Percentiles rank a stretch among this genome's conserved stretches.
These are phyloP conservation scores for Diaporthe citrichinensis DNA, from an alignment of 2,329 filamentous ascomycete species.

Conservation along the genomic window DNA sequence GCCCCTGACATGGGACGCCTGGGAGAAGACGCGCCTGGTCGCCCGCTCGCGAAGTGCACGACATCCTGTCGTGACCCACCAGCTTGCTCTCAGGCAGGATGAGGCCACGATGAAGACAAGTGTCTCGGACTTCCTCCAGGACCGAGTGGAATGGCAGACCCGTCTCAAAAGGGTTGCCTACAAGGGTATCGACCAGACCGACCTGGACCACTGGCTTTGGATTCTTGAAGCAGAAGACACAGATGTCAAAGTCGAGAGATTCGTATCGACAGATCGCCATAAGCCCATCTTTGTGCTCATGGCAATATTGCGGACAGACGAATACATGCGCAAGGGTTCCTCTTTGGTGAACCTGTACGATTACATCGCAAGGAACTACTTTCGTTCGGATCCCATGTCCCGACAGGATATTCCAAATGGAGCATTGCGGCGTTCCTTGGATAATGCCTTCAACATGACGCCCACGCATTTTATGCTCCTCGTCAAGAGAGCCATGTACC, in stretches of 20 bases:
- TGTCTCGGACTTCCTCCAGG: constrained; percentile 44
- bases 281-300: constrained; percentile 58
- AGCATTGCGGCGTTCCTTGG: constrained; percentile 42
- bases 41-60: constrained; percentile 46
- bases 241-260: constrained; percentile 54
- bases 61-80: constrained; percentile 46
- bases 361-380: constrained; percentile 50
- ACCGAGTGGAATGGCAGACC: constrained; percentile 49
- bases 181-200: constrained; percentile 51
- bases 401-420: constrained; percentile 38
- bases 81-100: constrained; percentile 45
- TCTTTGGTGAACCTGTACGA: constrained; percentile 52
- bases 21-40: constrained; percentile 34
- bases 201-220: constrained; percentile 59
- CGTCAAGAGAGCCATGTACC: constrained; percentile 47
- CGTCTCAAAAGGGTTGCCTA: constrained; percentile 49
- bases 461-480: constrained; percentile 45
- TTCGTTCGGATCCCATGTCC: constrained; percentile 36
- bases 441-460: constrained; percentile 46
- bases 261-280: constrained; percentile 50
- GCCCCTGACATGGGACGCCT: constrained; percentile 26
- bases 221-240: constrained; percentile 54
- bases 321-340: constrained; percentile 49
- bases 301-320: constrained; percentile 53
- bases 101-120: constrained; percentile 43